Base-by-base conservation (phyloP, 805 yeast species). In the Metschnikowia dekortorum region DNA sequence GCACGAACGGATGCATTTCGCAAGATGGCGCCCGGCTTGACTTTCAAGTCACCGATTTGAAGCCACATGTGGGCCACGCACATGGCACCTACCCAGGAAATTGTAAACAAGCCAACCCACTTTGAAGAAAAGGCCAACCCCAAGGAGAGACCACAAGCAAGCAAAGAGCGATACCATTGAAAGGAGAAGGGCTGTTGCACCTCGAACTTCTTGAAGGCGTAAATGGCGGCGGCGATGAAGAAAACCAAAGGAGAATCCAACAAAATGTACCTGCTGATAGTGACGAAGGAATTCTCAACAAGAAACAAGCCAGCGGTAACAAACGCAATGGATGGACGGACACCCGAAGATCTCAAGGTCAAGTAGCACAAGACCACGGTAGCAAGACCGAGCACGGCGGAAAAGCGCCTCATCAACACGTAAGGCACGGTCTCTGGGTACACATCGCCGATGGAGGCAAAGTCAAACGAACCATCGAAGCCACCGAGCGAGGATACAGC, bases 41-140 rank as follows among this genome's bases (percentile, higher is more conserved):
- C 75, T 4, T 76, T 62, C 61, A 87, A 73, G 70, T 87, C 94
- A 63, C 94, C 94, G 59, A 85, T 64, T 51, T 81, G 64, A 56
- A 85, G 78, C 91, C 91, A 85, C 55, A 87, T 60, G 60, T 83
- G 85, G 64, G 78, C 71, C 14, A 78, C 64, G 61, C 86, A 84
- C 51, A 78, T 65, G 2, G 76, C 47, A 47, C 94, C 95, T 52
- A 83, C 78, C 92, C 92, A 87, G 3, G 85, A 85, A 50, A 87
- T 64, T 16, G 95, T 87, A 70, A 87, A 87, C 37, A 87, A 69
- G 54, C 95, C 95, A 42, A 87, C 94, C 94, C 94, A 87, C 67
- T 87, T 87, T 32, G 91, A 81, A 26, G 87, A 79, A 18, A 83
- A 69, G 4, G 94, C 86, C 51, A 86, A 71, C 47, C 94, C 95